phyloP scores from a whole-genome alignment of 805 yeast species.

The Cyberlindnera subsufficiens region DNA sequence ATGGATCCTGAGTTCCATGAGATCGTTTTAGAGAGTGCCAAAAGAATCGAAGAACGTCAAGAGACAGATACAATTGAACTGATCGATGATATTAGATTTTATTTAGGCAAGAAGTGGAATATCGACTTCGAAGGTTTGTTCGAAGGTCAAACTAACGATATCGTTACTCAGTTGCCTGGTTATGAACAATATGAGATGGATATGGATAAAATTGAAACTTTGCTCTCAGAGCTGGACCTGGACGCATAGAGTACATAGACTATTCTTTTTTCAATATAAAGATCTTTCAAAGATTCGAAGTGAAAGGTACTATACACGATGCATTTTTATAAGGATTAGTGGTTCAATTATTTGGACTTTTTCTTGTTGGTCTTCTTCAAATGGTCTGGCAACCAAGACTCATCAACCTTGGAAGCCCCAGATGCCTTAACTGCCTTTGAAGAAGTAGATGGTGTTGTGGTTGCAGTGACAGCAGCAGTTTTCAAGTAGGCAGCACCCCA shows the following conservation, averaged over 20 bases:
- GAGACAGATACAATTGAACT: conserved; percentile 78
- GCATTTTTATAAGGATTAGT: no score
- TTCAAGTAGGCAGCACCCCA: conserved; percentile 43
- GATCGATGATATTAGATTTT: conserved; percentile 71
- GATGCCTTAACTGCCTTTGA: conserved; percentile 10
- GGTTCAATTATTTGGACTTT: conserved; percentile 8
- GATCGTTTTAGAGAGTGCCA: conserved; percentile 42
- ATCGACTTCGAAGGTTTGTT: conserved; percentile 28
- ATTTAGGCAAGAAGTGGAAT: conserved; percentile 31
- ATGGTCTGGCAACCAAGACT: conserved; percentile 59
- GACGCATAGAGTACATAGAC: conserved; percentile 29
- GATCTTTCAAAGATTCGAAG: conserved; percentile 2
- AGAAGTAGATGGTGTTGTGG: conserved; percentile 2
- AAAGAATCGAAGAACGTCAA: conserved; percentile 52
- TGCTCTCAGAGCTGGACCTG: conserved; percentile 33
- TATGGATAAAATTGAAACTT: conserved; percentile 31
- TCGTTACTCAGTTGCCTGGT: conserved; percentile 17
- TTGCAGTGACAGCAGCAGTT: conserved; percentile 22
- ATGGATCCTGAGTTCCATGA: conserved; percentile 32
- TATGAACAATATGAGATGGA: conserved; percentile 25
- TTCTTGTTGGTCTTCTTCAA: conserved; percentile 30
- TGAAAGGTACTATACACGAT: conserved; percentile 1
- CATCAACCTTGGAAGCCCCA: conserved; percentile 31
- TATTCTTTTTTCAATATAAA: neutral
- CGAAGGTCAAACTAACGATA: conserved; percentile 20